These are phyloP conservation scores for Wolfiporia cocos DNA, from an alignment of 1,284 basidiomycete species.

Conservation along the genomic window DNA sequence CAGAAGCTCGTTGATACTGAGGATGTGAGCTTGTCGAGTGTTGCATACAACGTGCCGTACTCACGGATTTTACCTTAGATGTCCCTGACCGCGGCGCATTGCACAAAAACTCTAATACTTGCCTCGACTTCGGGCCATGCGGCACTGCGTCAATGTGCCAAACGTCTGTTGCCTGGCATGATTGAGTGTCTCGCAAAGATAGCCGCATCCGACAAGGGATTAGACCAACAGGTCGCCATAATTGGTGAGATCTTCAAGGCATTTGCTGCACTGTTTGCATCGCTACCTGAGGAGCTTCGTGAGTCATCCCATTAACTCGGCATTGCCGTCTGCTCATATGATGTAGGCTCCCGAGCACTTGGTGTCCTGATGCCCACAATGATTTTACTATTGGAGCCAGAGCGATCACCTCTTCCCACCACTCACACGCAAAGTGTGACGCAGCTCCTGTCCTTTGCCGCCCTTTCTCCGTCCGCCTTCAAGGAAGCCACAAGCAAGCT, in stretches of 20 bases:
- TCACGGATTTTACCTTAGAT: conserved; percentile 34
- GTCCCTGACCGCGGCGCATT: conserved; percentile 84
- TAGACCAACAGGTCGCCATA: conserved; percentile 53
- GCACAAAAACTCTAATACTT: conserved; percentile 75
- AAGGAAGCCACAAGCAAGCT: conserved; percentile 80
- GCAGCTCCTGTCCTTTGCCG: conserved; percentile 76
- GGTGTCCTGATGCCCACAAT: conserved; percentile 79
- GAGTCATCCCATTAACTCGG: conserved; percentile 23
- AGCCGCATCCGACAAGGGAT: conserved; percentile 48
- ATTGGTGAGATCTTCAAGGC: conserved; percentile 81
- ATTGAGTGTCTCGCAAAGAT: conserved; percentile 74
- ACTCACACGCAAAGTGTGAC: conserved; percentile 62
- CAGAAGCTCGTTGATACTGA: conserved; percentile 64
- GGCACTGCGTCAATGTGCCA: conserved; percentile 68
- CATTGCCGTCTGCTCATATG: neutral
- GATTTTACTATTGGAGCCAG: conserved; percentile 65
- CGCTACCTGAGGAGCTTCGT: conserved; percentile 61
- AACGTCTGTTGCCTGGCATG: conserved; percentile 73
- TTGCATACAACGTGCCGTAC: neutral
- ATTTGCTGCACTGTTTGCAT: conserved; percentile 60
- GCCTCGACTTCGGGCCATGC: conserved; percentile 57
- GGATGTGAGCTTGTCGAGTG: conserved; percentile 47
- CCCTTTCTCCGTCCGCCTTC: conserved; percentile 72
- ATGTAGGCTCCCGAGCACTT: conserved; percentile 60
- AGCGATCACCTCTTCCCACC: conserved; percentile 36